Conservation (phyloP, 2,329 filamentous ascomycete genomes). For the Cadophora sp. region DNA sequence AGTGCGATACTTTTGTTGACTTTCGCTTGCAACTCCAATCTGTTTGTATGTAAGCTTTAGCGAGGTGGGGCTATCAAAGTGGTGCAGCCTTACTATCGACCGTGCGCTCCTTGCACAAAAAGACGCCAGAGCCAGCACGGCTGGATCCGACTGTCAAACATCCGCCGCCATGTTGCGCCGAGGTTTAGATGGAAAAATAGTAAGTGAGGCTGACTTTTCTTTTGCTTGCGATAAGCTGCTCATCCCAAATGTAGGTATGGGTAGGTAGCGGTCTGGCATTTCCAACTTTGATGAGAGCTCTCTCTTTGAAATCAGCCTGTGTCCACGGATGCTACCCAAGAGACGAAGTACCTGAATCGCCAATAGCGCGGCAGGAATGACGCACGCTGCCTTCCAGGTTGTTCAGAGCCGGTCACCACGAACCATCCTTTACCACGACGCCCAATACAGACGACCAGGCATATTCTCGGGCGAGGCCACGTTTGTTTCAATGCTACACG, state of each 20-base stretch:
- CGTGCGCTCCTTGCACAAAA: background rate
- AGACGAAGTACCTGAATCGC: conserved; percentile 7
- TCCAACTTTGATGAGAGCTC: background rate
- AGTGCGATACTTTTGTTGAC: conserved; percentile 8
- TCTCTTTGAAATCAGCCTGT: conserved; percentile 4
- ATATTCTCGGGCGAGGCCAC: conserved; percentile 22
- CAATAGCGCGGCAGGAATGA: conserved; percentile 12
- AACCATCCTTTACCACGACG: conserved; percentile 7
- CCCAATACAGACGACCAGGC: conserved; percentile 14
- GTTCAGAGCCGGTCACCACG: conserved; percentile 15
- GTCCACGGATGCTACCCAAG: background rate
- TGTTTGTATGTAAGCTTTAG: background rate
- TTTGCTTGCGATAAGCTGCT: background rate
- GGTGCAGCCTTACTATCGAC: background rate
- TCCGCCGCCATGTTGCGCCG: background rate
- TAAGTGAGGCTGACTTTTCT: conserved; percentile 9
- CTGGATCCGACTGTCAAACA: conserved; percentile 4
- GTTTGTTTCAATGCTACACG: conserved; percentile 21
- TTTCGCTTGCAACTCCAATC: background rate
- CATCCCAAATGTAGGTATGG: background rate
- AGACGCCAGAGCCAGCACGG: background rate
- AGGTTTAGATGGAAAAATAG: background rate
- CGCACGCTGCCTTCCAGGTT: conserved; percentile 9
- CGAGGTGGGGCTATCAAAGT: background rate
- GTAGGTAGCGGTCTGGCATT: background rate